Evolutionary conservation across 345 rosid genomes (phyloP).

Genomic region (Conringia planisiliqua): DNA sequence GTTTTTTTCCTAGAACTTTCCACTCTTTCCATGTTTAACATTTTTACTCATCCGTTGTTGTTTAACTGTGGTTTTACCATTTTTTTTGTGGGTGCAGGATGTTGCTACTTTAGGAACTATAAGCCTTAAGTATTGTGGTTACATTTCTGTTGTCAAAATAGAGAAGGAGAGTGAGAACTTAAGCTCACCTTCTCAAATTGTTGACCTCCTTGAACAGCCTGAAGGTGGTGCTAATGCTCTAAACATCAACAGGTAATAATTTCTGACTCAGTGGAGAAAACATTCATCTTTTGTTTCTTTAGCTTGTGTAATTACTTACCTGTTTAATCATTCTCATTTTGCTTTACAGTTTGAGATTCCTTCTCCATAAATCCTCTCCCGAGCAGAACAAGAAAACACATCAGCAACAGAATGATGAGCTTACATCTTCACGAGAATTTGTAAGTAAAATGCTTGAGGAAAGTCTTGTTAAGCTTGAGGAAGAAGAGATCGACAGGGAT

Average conservation of each 20-base stretch:
- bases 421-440: slow-evolving; percentile 51
- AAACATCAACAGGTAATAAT: slow-evolving; percentile 76
- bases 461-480: slow-evolving; percentile 80
- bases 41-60: not conserved
- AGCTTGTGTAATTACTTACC: not conserved
- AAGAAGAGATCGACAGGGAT: slow-evolving; percentile 47
- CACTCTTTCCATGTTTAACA: not conserved
- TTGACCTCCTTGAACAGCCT: slow-evolving; percentile 80
- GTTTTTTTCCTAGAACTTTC: slow-evolving; percentile 32
- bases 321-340: slow-evolving; percentile 4
- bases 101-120: slow-evolving; percentile 71
- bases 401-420: slow-evolving; percentile 55
- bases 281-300: not conserved
- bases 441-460: slow-evolving; percentile 74
- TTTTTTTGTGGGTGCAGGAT: slow-evolving; percentile 56
- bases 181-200: slow-evolving; percentile 50
- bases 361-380: slow-evolving; percentile 57
- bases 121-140: slow-evolving; percentile 84
- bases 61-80: slow-evolving; percentile 7
- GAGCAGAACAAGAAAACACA: slow-evolving; percentile 48
- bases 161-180: slow-evolving; percentile 47
- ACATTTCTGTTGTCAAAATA: slow-evolving; percentile 73
- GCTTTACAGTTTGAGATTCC: slow-evolving; percentile 74
- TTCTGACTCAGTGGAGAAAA: not conserved
- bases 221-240: slow-evolving; percentile 99